Conservation (phyloP, 257 asterid genomes). For the Ocimum tenuiflorum region DNA sequence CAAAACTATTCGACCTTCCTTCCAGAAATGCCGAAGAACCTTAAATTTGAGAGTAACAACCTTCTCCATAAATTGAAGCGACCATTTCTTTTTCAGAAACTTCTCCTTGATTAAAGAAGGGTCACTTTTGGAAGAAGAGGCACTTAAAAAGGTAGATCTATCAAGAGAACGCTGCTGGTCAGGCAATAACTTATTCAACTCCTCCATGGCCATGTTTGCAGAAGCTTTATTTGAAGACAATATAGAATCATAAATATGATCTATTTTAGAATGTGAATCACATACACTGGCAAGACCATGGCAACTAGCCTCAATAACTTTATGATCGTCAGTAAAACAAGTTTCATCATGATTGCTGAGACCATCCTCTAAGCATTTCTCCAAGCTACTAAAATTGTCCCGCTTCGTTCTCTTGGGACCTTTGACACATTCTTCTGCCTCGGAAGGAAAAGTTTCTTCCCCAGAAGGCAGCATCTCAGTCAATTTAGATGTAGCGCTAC, state of each 20-base stretch:
- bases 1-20: slow-evolving; percentile 59
- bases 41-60: slow-evolving; percentile 56
- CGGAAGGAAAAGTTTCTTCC: slow-evolving; percentile 26
- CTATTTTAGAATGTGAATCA: slow-evolving; percentile 20
- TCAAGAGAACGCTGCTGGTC: slow-evolving; percentile 30
- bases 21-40: slow-evolving; percentile 76
- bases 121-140: slow-evolving; percentile 31
- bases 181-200: slow-evolving; percentile 53
- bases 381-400: slow-evolving; percentile 22
- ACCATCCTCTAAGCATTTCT: slow-evolving; percentile 27
- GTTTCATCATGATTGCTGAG: slow-evolving; percentile 22
- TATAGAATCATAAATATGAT: slow-evolving; percentile 37
- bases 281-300: slow-evolving; percentile 17
- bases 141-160: slow-evolving; percentile 26
- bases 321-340: slow-evolving; percentile 17
- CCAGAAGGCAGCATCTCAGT: slow-evolving; percentile 35
- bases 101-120: slow-evolving; percentile 36
- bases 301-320: slow-evolving; percentile 16
- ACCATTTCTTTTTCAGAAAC: slow-evolving; percentile 38
- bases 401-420: slow-evolving; percentile 19
- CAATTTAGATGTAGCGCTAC: slow-evolving; percentile 70
- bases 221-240: slow-evolving; percentile 51
- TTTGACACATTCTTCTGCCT: slow-evolving; percentile 23
- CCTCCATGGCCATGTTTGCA: slow-evolving; percentile 43
- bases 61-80: slow-evolving; percentile 59